Evolutionary conservation across 148 eudicot species (phyloP).

Genomic region (Euryodendron excelsum): DNA sequence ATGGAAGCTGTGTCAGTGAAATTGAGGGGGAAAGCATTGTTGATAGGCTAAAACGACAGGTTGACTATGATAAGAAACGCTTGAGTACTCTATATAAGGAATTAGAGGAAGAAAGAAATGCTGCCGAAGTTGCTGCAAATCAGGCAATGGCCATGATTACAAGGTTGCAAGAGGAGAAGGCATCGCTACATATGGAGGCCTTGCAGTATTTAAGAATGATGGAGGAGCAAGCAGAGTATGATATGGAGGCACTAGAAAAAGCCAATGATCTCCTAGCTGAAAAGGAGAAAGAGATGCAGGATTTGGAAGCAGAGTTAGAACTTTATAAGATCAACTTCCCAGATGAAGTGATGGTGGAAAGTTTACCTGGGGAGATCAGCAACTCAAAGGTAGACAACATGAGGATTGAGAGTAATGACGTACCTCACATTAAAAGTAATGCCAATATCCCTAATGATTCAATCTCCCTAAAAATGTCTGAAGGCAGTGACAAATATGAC

Average conservation of each 20-base stretch:
- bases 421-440: neutral
- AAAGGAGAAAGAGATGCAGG: conserved; percentile 72
- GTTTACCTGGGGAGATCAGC: conserved; percentile 16
- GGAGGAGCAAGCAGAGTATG: conserved; percentile 86
- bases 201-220: conserved; percentile 76
- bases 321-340: conserved; percentile 35
- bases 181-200: conserved; percentile 77
- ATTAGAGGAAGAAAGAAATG: conserved; percentile 75
- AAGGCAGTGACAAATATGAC: neutral
- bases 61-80: conserved; percentile 34
- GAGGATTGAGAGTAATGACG: neutral
- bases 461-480: neutral
- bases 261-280: conserved; percentile 66
- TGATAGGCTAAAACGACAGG: conserved; percentile 45
- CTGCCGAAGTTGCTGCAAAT: conserved; percentile 61
- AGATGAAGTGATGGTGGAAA: conserved; percentile 35
- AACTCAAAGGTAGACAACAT: conserved; percentile 11
- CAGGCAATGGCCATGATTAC: conserved; percentile 93
- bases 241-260: conserved; percentile 62
- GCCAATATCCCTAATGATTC: neutral
- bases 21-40: conserved; percentile 45
- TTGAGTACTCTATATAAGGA: conserved; percentile 52
- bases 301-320: conserved; percentile 62
- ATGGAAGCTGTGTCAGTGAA: conserved; percentile 35
- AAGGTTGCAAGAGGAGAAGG: conserved; percentile 79